These are phyloP conservation scores for Ascochyta viciae-villosae DNA, from an alignment of 2,329 filamentous ascomycete species.

Conservation along the genomic window DNA sequence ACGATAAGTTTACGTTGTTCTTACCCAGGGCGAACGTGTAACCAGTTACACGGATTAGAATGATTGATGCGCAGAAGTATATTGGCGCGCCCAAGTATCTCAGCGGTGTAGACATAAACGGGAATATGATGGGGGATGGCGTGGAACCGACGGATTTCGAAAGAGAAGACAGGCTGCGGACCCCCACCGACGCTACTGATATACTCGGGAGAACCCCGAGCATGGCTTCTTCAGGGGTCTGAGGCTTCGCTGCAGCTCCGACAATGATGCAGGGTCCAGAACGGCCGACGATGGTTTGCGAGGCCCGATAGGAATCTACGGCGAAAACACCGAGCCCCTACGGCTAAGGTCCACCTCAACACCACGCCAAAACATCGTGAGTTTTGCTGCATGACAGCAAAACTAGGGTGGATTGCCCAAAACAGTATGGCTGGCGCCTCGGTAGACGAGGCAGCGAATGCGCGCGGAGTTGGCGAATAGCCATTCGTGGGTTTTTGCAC, in stretches of 20 bases:
- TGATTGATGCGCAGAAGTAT: too few species aligned
- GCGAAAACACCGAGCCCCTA: constrained; percentile 17
- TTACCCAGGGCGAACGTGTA: too few species aligned
- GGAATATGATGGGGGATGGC: too few species aligned
- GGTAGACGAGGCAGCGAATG: constrained; percentile 6
- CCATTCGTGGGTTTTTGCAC: constrained; percentile 19
- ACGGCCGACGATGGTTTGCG: constrained; percentile 1
- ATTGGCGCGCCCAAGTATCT: too few species aligned
- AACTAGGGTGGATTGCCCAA: constrained; percentile 12
- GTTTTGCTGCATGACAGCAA: constrained; percentile 15
- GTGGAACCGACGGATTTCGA: too few species aligned
- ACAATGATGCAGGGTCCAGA: constrained; percentile 17
- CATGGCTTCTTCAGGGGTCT: background rate
- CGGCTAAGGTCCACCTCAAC: constrained; percentile 20
- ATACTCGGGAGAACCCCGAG: constrained; percentile 17
- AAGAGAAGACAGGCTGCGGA: background rate
- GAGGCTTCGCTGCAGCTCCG: constrained; percentile 10
- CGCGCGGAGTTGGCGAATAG: constrained; percentile 13
- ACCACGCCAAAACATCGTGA: constrained; percentile 23
- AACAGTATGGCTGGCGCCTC: constrained; percentile 14
- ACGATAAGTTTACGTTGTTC: background rate
- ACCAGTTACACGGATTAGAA: too few species aligned
- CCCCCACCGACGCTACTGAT: background rate
- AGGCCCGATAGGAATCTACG: constrained; percentile 7
- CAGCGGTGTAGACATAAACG: too few species aligned